Evolutionary conservation across 2,329 filamentous ascomycete genomes (phyloP).

Genomic region (Capronia americana): DNA sequence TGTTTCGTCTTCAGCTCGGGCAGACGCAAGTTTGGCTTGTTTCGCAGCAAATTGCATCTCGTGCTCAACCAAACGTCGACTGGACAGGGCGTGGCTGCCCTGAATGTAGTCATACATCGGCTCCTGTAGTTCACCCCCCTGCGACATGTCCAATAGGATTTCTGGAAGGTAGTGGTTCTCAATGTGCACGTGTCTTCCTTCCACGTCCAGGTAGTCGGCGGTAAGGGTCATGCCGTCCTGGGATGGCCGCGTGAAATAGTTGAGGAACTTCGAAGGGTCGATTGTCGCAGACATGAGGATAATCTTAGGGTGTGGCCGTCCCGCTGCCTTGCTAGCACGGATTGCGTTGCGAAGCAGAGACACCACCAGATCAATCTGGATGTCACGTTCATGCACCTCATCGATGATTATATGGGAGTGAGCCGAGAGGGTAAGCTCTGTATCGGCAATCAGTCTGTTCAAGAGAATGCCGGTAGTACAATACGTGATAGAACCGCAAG

Average conservation of each 20-base stretch:
- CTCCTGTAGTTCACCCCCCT: conserved; percentile 10
- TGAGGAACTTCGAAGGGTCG: conserved; percentile 87
- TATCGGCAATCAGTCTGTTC: conserved; percentile 91
- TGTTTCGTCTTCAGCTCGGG: not conserved
- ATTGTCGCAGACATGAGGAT: conserved; percentile 97
- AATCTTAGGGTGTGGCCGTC: conserved; percentile 77
- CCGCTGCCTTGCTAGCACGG: conserved; percentile 57
- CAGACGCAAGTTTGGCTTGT: conserved; percentile 1
- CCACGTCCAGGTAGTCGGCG: conserved; percentile 78
- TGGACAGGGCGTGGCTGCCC: conserved; percentile 20
- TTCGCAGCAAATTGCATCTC: conserved; percentile 25
- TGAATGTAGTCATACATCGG: conserved; percentile 21
- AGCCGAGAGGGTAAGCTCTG: conserved; percentile 88
- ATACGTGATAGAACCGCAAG: conserved; percentile 80
- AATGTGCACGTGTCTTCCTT: conserved; percentile 90
- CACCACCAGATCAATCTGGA: conserved; percentile 93
- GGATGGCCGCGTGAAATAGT: conserved; percentile 68
- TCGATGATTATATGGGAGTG: conserved; percentile 72
- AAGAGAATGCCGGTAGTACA: conserved; percentile 80
- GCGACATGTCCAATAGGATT: conserved; percentile 54
- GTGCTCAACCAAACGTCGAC: conserved; percentile 22
- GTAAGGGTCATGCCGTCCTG: conserved; percentile 13
- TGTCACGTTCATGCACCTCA: conserved; percentile 93
- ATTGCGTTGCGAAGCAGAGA: conserved; percentile 88
- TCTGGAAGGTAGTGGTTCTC: conserved; percentile 88